phyloP scores from a whole-genome alignment of 257 asterid species.

The Solanum appendiculatum region DNA sequence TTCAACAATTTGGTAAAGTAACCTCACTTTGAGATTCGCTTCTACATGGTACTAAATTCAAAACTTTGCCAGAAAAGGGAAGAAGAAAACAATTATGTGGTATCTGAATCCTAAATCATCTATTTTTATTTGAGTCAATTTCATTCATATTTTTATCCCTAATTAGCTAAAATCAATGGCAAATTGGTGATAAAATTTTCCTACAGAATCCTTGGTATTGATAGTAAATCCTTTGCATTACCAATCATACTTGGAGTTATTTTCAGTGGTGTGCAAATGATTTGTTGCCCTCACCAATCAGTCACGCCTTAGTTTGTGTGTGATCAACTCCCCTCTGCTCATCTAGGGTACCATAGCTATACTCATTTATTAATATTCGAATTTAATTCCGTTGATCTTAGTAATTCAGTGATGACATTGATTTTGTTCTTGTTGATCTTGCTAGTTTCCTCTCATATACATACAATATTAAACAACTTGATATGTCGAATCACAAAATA shows the following conservation, averaged over 20 bases:
- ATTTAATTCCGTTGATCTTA: slow-evolving; percentile 1
- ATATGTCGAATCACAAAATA: not conserved
- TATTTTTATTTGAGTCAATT: too few relatives aligned
- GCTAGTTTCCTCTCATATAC: not conserved
- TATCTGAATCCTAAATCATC: too few relatives aligned
- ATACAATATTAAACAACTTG: not conserved
- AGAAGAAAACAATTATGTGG: too few relatives aligned
- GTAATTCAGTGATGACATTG: not conserved
- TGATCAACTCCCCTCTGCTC: not conserved
- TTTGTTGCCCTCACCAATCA: slow-evolving; percentile 4
- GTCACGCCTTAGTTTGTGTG: not conserved
- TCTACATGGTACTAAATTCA: not conserved
- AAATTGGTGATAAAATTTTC: not conserved
- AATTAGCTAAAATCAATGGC: not conserved
- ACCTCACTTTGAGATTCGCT: too few relatives aligned
- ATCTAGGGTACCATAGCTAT: not conserved
- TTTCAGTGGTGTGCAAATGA: slow-evolving; percentile 6
- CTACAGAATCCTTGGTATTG: slow-evolving; percentile 7
- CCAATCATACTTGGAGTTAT: not conserved
- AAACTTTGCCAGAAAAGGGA: too few relatives aligned
- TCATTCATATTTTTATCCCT: too few relatives aligned
- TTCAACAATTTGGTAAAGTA: not conserved
- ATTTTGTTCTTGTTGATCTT: not conserved
- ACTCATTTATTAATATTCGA: not conserved
- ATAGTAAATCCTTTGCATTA: not conserved